Conservation (phyloP, 2,329 filamentous ascomycete genomes). For the Ascochyta clinopodiicola region DNA sequence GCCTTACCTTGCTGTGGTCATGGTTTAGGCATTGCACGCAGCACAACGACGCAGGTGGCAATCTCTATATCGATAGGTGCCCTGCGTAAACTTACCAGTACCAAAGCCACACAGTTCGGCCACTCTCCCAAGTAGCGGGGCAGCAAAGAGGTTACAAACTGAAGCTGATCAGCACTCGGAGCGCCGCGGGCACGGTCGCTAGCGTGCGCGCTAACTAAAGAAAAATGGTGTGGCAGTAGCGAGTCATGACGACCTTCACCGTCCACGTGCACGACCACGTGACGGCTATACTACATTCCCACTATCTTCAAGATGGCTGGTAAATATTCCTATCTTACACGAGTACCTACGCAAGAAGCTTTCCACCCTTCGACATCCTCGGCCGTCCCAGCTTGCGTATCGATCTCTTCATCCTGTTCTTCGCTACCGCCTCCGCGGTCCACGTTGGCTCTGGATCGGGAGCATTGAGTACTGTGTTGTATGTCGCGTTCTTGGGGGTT, state of each 20-base stretch:
- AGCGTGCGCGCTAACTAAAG: slow-evolving; percentile 19
- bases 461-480: slow-evolving; percentile 54
- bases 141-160: slow-evolving; percentile 1
- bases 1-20: neutral
- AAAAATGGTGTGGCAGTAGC: neutral
- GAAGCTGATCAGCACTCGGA: neutral
- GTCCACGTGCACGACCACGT: neutral
- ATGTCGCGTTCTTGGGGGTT: slow-evolving; percentile 54
- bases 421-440: slow-evolving; percentile 21
- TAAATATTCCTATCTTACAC: too few relatives aligned
- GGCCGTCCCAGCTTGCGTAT: slow-evolving; percentile 24
- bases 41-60: neutral
- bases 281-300: too few relatives aligned
- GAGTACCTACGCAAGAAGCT: slow-evolving; percentile 10
- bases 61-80: neutral
- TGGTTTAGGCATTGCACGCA: neutral
- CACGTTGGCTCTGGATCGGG: slow-evolving; percentile 49
- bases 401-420: slow-evolving; percentile 27
- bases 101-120: neutral
- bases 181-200: slow-evolving; percentile 2
- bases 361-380: slow-evolving; percentile 24
- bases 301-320: too few relatives aligned
- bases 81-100: neutral
- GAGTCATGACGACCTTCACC: slow-evolving; percentile 7
- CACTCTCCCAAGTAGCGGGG: neutral